Percentiles rank a stretch among this genome's conserved stretches.
These are phyloP conservation scores for Alternaria dauci DNA, from an alignment of 2,329 filamentous ascomycete species.

Conservation along the genomic window DNA sequence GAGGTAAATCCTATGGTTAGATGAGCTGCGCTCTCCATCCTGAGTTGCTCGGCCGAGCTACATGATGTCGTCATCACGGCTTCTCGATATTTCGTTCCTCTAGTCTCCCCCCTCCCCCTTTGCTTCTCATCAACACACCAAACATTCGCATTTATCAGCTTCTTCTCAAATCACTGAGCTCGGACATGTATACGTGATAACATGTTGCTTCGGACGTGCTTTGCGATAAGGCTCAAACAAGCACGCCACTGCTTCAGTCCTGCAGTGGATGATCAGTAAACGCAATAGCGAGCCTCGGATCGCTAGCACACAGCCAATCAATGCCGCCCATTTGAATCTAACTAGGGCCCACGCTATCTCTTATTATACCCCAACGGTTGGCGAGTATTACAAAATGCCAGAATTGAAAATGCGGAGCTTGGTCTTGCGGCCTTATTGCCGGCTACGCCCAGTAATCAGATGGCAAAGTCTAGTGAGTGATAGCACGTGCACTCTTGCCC, in stretches of 20 bases:
- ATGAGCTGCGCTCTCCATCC: too few species aligned
- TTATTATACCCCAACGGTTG: background rate
- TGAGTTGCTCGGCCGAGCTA: background rate
- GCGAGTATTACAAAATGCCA: background rate
- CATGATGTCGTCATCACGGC: background rate
- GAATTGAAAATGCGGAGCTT: background rate
- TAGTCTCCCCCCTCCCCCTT: background rate
- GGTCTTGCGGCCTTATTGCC: background rate
- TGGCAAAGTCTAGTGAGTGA: background rate
- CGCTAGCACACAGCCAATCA: background rate
- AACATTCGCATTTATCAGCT: background rate
- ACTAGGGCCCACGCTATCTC: background rate
- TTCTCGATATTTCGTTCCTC: background rate
- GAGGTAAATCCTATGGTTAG: too few species aligned
- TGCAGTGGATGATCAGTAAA: conserved; percentile 11
- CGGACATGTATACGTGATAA: background rate
- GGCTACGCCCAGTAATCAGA: background rate
- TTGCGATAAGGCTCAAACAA: background rate
- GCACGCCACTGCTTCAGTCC: background rate
- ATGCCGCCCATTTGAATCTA: background rate
- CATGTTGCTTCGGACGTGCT: background rate
- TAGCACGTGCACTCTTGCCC: background rate
- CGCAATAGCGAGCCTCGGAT: conserved; percentile 1
- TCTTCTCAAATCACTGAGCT: background rate
- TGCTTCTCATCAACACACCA: background rate